Evolutionary conservation across 352 stramenopile genomes (phyloP).

Genomic region (Pythium vanterpoolii): DNA sequence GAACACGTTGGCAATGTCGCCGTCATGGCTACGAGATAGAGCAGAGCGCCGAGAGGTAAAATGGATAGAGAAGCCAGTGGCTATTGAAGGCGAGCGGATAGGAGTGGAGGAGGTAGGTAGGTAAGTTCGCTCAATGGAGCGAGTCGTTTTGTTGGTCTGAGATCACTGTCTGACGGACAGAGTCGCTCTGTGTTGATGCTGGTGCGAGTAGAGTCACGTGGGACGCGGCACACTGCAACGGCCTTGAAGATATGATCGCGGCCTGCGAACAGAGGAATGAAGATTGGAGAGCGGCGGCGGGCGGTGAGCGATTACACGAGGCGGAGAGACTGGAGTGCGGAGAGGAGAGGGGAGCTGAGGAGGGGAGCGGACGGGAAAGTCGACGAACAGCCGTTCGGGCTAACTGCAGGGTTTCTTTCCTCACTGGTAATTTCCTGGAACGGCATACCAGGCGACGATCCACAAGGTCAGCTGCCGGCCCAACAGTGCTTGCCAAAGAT

Average conservation of each 20-base stretch:
- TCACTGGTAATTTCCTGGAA: background rate
- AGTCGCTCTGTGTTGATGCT: no score
- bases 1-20: conserved; percentile 10
- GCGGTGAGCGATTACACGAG: no score
- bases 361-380: background rate
- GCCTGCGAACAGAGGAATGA: conserved; percentile 1
- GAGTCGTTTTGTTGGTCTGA: no score
- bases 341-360: background rate
- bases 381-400: no score
- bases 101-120: no score
- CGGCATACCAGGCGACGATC: background rate
- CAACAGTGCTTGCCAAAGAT: conserved; percentile 6
- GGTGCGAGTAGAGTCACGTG: background rate
- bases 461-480: background rate
- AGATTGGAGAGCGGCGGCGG: no score
- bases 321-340: no score
- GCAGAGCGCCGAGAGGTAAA: background rate
- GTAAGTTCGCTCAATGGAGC: no score
- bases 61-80: background rate
- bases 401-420: background rate
- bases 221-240: background rate
- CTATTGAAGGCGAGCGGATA: background rate
- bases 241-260: background rate
- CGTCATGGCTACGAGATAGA: background rate
- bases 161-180: no score